These are phyloP conservation scores for Diaporthe sp. DNA, from an alignment of 2,329 filamentous ascomycete genomes.

Conservation along the genomic window DNA sequence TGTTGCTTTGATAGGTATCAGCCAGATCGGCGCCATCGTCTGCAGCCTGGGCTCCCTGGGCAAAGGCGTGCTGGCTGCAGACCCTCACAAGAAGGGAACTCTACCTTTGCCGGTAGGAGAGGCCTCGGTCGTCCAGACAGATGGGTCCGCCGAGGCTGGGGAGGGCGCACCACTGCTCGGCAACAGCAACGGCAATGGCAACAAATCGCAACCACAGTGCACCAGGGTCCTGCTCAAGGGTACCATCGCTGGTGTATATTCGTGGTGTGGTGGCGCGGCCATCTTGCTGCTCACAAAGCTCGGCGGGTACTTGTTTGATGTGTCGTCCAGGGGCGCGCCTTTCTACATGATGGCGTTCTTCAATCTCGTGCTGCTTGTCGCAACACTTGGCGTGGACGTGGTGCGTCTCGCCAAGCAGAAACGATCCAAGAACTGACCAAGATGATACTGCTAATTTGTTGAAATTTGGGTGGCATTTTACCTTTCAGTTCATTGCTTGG, in stretches of 20 bases:
- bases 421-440: slow-evolving; percentile 18
- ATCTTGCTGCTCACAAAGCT: slow-evolving; percentile 93
- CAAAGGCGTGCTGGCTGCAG: slow-evolving; percentile 77
- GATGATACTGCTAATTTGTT: neutral
- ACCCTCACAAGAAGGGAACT: slow-evolving; percentile 45
- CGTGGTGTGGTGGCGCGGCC: slow-evolving; percentile 88
- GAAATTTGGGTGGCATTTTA: neutral
- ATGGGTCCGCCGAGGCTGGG: slow-evolving; percentile 39
- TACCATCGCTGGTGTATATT: slow-evolving; percentile 95
- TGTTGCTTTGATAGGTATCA: slow-evolving; percentile 86
- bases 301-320: slow-evolving; percentile 89
- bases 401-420: slow-evolving; percentile 36
- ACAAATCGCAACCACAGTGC: slow-evolving; percentile 43
- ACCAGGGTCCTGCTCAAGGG: slow-evolving; percentile 81
- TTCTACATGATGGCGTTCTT: slow-evolving; percentile 96
- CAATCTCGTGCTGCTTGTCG: slow-evolving; percentile 79
- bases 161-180: slow-evolving; percentile 56
- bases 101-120: slow-evolving; percentile 44
- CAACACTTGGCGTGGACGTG: slow-evolving; percentile 66
- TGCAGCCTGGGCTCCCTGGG: slow-evolving; percentile 93
- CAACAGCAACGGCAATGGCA: slow-evolving; percentile 41
- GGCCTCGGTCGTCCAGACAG: slow-evolving; percentile 38
- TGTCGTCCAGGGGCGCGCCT: slow-evolving; percentile 79
- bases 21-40: slow-evolving; percentile 96
- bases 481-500: neutral